phyloP scores from a whole-genome alignment of 768 basidiomycete species.

The Rubroboletus satanas region DNA sequence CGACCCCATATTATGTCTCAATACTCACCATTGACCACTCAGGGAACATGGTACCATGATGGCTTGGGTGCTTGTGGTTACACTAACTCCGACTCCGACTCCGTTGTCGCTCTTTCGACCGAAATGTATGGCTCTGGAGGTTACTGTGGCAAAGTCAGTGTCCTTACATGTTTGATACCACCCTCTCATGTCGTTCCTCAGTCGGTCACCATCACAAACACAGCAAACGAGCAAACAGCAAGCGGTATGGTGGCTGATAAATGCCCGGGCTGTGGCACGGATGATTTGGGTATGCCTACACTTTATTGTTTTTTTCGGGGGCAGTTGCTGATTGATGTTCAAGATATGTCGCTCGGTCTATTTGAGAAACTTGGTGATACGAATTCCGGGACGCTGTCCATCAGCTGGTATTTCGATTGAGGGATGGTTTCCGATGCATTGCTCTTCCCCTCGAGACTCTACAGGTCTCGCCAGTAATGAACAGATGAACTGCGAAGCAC shows the following conservation, averaged over 20 bases:
- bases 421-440: conserved; percentile 22
- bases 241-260: conserved; percentile 52
- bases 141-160: conserved; percentile 58
- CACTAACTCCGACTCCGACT: conserved; percentile 41
- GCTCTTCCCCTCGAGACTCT: neutral
- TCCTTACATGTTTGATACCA: neutral
- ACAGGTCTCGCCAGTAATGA: neutral
- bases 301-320: neutral
- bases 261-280: conserved; percentile 49
- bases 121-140: conserved; percentile 47
- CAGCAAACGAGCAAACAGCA: conserved; percentile 44
- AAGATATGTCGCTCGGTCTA: conserved; percentile 63
- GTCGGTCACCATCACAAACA: conserved; percentile 58
- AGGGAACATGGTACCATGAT: conserved; percentile 65
- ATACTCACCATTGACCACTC: conserved; percentile 3
- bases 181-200: conserved; percentile 24
- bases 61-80: conserved; percentile 63
- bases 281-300: conserved; percentile 49
- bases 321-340: neutral
- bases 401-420: conserved; percentile 55
- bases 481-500: conserved; percentile 9
- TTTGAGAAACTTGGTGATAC: conserved; percentile 51
- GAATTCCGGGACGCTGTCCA: conserved; percentile 42
- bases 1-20: too few species aligned
- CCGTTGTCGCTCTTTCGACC: conserved; percentile 58